A percentile compares a stretch with the other conserved stretches of the same genome.
phyloP scores from a whole-genome alignment of 108 stramenopile species.

The Aurantiochytrium sp. region DNA sequence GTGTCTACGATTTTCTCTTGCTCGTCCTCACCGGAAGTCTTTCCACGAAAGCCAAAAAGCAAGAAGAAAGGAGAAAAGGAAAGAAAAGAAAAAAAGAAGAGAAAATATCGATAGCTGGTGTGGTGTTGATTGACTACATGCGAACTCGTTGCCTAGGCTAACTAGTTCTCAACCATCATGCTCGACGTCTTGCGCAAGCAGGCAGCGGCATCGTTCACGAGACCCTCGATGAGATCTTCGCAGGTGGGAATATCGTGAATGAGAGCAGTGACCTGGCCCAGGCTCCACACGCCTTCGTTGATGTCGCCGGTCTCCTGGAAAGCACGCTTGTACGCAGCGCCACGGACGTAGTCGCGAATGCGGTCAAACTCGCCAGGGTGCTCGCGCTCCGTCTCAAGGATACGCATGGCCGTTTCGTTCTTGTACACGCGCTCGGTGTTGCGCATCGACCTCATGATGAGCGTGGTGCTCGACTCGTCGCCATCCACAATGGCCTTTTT shows the following conservation, averaged over 20 bases:
- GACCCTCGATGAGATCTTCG: conserved; percentile 29
- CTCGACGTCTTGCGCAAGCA: not conserved
- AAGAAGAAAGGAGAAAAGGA: too few species aligned
- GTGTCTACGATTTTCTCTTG: too few species aligned
- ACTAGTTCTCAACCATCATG: not conserved
- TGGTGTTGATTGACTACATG: too few species aligned
- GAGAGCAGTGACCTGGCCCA: conserved; percentile 37
- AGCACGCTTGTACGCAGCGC: conserved; percentile 29
- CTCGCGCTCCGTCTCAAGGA: conserved; percentile 32
- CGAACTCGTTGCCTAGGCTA: too few species aligned
- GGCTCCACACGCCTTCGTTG: conserved; percentile 38
- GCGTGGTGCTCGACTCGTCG: conserved; percentile 25
- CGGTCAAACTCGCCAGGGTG: conserved; percentile 32
- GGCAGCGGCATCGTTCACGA: conserved; percentile 34
- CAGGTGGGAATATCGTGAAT: conserved; percentile 35
- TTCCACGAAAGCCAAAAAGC: too few species aligned
- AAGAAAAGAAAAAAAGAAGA: too few species aligned
- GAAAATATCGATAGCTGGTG: too few species aligned
- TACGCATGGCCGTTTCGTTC: conserved; percentile 30
- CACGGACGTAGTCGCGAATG: conserved; percentile 28
- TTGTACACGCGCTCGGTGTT: conserved; percentile 46
- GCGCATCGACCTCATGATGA: conserved; percentile 37
- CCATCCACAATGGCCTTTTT: conserved; percentile 35
- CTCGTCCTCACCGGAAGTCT: too few species aligned
- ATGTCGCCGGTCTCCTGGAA: conserved; percentile 36